Base-by-base conservation (phyloP, 2,329 filamentous ascomycete species). In the Neocucurbitaria cava region DNA sequence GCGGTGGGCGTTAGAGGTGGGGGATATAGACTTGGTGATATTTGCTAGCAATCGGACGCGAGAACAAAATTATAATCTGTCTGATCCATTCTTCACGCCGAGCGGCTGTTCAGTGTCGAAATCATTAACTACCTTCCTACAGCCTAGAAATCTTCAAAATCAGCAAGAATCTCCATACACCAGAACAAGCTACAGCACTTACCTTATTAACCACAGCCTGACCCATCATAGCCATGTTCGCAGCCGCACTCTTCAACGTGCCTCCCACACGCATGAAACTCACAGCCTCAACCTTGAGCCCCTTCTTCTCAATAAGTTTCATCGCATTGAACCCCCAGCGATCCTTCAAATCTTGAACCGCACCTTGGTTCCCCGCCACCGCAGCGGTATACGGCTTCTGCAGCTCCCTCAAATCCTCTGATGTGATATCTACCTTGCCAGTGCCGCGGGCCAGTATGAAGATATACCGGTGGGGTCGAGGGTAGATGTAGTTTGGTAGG, bases 331-430 rank as follows among this genome's bases (percentile, higher is more conserved):
- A 68, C 0, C 63, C 65, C 65, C 65, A 66, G 0, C 65, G 51
- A n/a, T 65, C 65, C 33, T 65, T 65, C 40, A 68, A 41, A 36
- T 68, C 65, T 49, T 68, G 63, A 18, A 54, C 50, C 17, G 58
- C 58, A 6, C 46, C 49, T 38, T 66, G 63, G 23, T 60, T 61
- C 6, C 63, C 63, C 11, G 52, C 21, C 17, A 61, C 35, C 7
- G 63, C 63, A 8, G 59, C 59, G 11, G 31, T 47, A 42, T 62
- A 66, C 9, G 35, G 48, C 24, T 62, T 52, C 33, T 68, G 65
- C 49, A 66, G 52, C 36, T 61, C 52, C 8, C 43, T 52, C 4
- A 68, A 11, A 15, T 68, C 65, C 15, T 61, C 56, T 0, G 59
- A 39, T 11, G 63, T 59, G 3, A 68, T 46, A n/a, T 54, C 28